Base-by-base conservation (phyloP, 805 yeast genomes). In the Kluyveromyces nonfermentans region DNA sequence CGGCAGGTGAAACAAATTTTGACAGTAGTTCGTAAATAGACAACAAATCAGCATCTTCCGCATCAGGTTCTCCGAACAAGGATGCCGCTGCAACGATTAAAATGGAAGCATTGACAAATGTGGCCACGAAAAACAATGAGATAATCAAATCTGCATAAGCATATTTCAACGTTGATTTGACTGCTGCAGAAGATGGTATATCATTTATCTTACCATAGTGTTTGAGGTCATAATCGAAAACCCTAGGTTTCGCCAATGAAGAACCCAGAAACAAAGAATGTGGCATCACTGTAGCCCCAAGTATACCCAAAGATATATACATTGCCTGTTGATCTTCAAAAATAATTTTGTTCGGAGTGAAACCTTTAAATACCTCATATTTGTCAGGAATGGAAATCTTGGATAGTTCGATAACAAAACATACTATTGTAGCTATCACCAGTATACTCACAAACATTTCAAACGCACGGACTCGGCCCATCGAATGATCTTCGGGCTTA, bases 231-330 rank as follows among this genome's bases (percentile, higher is more conserved):
- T 70, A 87, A 22, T 85, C 95, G 51, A 73, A 72, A 36, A 88
- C 68, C 50, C 96, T 73, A 19, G 95, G 85, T 60, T 87, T 94
- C 6, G 87, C 96, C 40, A 88, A 68, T 5, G 93, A 90, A 0
- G 93, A 82, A 1, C 96, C 96, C 44, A 88, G 67, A 54, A 83
- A 86, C 40, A 88, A 67, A 1, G 89, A 80, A 57, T 88, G 96
- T 1, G 96, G 96, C 96, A 88, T 88, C 19, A 88, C 96, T 0
- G 96, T 88, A 9, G 96, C 96, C 19, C 96, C 96, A 43, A 87
- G 69, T 40, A 88, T 85, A 20, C 95, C 96, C 51, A 89, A 70
- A 19, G 90, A 77, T 17, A 86, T 66, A 56, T 80, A 87, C 22
- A 85, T 64, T 0, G 95, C 93, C 56, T 74, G 79, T 55, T 73